Evolutionary conservation across 2,329 filamentous ascomycete genomes (phyloP).

Genomic region (Cercospora sp.): DNA sequence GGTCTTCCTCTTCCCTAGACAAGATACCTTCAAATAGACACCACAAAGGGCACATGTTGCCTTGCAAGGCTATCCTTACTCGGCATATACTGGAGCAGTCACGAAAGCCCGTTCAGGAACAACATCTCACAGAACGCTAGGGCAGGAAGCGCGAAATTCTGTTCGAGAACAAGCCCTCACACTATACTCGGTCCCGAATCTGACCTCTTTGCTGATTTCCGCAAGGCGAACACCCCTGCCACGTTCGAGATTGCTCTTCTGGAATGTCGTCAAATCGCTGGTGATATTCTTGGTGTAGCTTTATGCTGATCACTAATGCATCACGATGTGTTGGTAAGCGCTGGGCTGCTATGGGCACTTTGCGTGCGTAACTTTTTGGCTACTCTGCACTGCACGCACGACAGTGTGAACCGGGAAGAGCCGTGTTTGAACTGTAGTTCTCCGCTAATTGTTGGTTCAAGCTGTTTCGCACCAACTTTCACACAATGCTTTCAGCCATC

Average conservation of each 20-base stretch:
- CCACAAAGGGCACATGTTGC: not conserved
- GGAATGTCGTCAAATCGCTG: not conserved
- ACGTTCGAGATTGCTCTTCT: not conserved
- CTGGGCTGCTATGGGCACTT: not conserved
- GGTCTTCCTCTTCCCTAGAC: not conserved
- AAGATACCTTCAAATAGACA: not conserved
- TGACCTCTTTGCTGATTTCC: not conserved
- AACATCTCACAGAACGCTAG: not conserved
- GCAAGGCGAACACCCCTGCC: not conserved
- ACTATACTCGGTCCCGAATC: not conserved
- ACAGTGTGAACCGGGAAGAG: not conserved
- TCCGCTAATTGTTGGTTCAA: not conserved
- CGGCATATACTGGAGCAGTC: not conserved
- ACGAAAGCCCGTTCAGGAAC: not conserved
- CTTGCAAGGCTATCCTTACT: not conserved
- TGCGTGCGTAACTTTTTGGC: not conserved
- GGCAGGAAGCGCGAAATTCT: not conserved
- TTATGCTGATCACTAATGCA: not conserved
- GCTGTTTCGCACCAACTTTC: not conserved
- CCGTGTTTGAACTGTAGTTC: not conserved
- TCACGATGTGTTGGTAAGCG: not conserved
- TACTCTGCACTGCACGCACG: not conserved
- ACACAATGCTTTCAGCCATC: not conserved
- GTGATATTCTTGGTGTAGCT: not conserved
- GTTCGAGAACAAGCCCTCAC: not conserved